phyloP scores from a whole-genome alignment of 1,139 yeast genomes.

The Candida buenavistaensis region DNA sequence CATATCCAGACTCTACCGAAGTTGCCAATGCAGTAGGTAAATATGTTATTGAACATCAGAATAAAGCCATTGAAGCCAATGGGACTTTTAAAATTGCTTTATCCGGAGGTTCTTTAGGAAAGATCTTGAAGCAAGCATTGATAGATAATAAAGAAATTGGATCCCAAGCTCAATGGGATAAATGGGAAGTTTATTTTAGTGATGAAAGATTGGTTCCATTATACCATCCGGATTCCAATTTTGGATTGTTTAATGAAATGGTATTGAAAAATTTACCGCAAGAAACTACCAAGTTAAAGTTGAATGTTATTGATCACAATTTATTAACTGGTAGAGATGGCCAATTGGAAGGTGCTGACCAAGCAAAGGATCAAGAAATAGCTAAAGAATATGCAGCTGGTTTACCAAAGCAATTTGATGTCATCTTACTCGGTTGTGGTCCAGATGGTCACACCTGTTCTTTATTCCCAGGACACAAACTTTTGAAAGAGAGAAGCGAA shows the following conservation, averaged over 20 bases:
- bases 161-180: conserved; percentile 55
- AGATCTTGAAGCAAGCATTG: conserved; percentile 69
- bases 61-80: conserved; percentile 43
- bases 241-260: conserved; percentile 58
- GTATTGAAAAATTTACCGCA: conserved; percentile 48
- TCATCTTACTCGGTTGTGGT: conserved; percentile 71
- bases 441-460: conserved; percentile 85
- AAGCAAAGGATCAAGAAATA: conserved; percentile 43
- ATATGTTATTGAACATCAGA: conserved; percentile 55
- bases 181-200: conserved; percentile 71
- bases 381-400: conserved; percentile 42
- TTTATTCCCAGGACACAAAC: conserved; percentile 60
- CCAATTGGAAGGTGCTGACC: conserved; percentile 34
- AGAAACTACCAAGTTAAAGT: conserved; percentile 36
- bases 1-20: conserved; percentile 53
- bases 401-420: conserved; percentile 53
- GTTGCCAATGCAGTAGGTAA: conserved; percentile 61
- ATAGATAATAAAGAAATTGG: conserved; percentile 54
- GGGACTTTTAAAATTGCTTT: conserved; percentile 70
- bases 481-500: conserved; percentile 40
- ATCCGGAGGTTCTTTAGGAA: conserved; percentile 88
- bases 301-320: conserved; percentile 51
- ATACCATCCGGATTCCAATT: conserved; percentile 67
- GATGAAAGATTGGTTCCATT: conserved; percentile 75
- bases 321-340: conserved; percentile 50